Evolutionary conservation across 306 rosid species (phyloP), one percentile per base, ranked within the genome.

Genomic region (Senna tora): DNA sequence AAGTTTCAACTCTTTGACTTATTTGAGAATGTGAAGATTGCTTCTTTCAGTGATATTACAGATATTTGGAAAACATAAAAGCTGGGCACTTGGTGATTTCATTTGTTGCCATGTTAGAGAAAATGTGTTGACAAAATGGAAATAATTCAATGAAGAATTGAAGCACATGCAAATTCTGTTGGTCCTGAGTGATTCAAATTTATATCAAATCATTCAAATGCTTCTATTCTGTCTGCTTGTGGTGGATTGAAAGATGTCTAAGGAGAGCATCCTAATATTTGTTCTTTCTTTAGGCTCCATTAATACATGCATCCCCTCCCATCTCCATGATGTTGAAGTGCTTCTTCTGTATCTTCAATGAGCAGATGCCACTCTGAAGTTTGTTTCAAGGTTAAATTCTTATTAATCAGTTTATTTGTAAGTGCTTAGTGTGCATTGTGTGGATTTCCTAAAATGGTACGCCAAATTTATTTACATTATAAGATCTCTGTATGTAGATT

Each of bases 1-100:
- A n/a, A n/a, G n/a, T 25, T 25, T 25, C 72, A 30, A 66, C 68
- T 79, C 46, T 43, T 32, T 28, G 78, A 65, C 71, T 25, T 72
- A 69, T 43, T 72, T 75, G 75, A 77, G 72, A 75, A 47, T 75
- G 58, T 4, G 77, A 52, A 65, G 43, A 59, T 52, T 46, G 67
- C 76, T 74, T 77, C 55, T 33, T 77, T 64, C 56, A 17, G 74
- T 74, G 57, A 34, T 34, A 63, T 54, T 70, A 49, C 72, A 47
- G 54, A 55, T 75, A 62, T 43, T 43, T 55, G 74, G 47, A 65
- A 77, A 54, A 33, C 39, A 20, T 65, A 46, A 54, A 56, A 60
- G 60, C 72, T 57, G 55, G 70, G 63, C 49, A 45, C 33, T 51
- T 62, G 62, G 69, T 74, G 81, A 64, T 64, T 67, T 79, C 20